Base-by-base conservation (phyloP, 164 flowering plant genomes). In the Magnolia kwangsiensis region DNA sequence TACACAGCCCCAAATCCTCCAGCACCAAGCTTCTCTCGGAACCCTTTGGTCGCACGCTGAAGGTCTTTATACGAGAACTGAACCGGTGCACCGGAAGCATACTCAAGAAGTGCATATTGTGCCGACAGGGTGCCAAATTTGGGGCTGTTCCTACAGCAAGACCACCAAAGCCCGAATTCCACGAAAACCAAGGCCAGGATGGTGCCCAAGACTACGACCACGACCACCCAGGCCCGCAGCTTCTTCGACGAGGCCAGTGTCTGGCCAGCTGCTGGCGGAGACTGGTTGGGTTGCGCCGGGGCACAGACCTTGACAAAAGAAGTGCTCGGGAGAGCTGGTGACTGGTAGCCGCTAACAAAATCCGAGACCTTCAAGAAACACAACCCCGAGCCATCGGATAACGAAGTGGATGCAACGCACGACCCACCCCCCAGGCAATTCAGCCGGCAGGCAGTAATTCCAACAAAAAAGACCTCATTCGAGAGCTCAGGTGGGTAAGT, bases 251-350 rank as follows among this genome's bases (percentile, higher is more conserved):
- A 72, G 7, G 16, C 51, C 29, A 16, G 7, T 27, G 37, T 9
- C 16, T 37, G 29, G 6, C 8, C 14, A 18, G 2, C 16, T 37
- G 72, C 11, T 2, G 78, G 24, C 11, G 71, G 70, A 18, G 83
- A 65, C 13, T 73, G 69, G 69, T 91, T 90, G 2, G 85, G 90
- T 5, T 71, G 29, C 19, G 63, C 87, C 0, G 90, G 87, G 2
- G 83, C 82, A 67, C 98, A 95, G 45, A 95, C 91, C 84, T 92
- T 92, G 20, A 95, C 78, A 77, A 71, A 93, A 0, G 97, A 93
- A 29, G 89, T 89, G 76, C 94, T 87, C 13, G 98, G 89, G 59
- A 95, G 77, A 0, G 91, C 81, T 0, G 96, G 87, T 0, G 89
- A 88, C 49, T 86, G 87, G 71, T 89, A 91, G 19, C 90, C 98